These are phyloP conservation scores for Penicillium psychrofluorescens DNA, from an alignment of 495 filamentous ascomycete species.

Conservation along the genomic window DNA sequence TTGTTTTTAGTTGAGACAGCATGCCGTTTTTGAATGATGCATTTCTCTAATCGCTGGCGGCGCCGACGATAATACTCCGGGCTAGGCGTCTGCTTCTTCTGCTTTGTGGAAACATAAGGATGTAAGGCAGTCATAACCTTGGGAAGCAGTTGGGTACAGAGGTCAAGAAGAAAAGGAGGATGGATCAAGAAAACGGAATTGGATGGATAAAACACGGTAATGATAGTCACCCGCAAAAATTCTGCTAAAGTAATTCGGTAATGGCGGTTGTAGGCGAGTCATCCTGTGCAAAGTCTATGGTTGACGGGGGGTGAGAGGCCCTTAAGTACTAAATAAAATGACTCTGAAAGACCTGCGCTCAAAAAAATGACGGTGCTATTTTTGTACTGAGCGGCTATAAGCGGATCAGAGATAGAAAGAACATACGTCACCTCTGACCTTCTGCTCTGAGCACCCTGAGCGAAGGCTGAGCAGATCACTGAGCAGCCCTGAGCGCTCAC, in stretches of 20 bases:
- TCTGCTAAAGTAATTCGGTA: neutral
- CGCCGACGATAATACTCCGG: conserved; percentile 8
- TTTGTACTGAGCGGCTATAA: too few relatives aligned
- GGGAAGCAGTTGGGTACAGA: too few relatives aligned
- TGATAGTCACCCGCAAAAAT: neutral
- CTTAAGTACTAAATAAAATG: conserved; percentile 4
- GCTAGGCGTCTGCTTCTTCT: neutral
- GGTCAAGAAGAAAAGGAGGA: neutral
- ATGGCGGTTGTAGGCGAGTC: too few relatives aligned
- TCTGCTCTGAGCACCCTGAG: too few relatives aligned
- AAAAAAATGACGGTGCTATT: neutral
- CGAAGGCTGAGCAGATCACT: too few relatives aligned
- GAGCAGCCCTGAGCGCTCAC: too few relatives aligned
- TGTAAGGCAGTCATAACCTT: too few relatives aligned
- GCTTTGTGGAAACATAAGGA: neutral
- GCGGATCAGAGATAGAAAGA: too few relatives aligned
- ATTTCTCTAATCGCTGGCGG: conserved; percentile 6
- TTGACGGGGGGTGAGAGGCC: neutral
- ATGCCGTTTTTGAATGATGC: conserved; percentile 5
- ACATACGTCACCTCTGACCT: too few relatives aligned
- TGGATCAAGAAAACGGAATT: neutral
- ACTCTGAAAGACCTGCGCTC: neutral
- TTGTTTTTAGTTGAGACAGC: conserved; percentile 7
- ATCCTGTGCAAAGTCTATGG: too few relatives aligned
- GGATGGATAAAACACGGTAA: neutral